phyloP scores from a whole-genome alignment of 2,329 filamentous ascomycete species.

The Dothidotthia symphoricarpi region DNA sequence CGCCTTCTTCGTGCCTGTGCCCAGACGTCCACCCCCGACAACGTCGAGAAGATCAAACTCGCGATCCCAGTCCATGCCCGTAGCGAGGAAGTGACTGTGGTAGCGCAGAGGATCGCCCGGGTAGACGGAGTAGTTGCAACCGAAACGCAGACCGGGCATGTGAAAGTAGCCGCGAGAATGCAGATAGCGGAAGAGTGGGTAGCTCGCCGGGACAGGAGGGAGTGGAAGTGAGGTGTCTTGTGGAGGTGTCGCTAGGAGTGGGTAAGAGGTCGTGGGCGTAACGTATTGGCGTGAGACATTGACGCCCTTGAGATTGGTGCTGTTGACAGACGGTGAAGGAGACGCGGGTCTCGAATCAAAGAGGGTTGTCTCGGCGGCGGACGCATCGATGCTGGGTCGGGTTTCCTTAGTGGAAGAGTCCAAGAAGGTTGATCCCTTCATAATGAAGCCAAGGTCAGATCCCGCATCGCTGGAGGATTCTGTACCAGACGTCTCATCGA shows the following conservation, averaged over 20 bases:
- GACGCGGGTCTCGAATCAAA: slow-evolving; percentile 22
- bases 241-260: slow-evolving; percentile 28
- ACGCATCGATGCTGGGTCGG: neutral
- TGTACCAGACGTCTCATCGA: slow-evolving; percentile 13
- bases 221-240: slow-evolving; percentile 22
- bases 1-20: slow-evolving; percentile 94
- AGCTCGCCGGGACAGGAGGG: slow-evolving; percentile 47
- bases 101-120: slow-evolving; percentile 92
- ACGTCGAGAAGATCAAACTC: slow-evolving; percentile 81
- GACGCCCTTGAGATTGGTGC: slow-evolving; percentile 11
- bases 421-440: slow-evolving; percentile 26
- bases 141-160: slow-evolving; percentile 89
- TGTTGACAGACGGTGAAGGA: slow-evolving; percentile 9
- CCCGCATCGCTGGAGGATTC: slow-evolving; percentile 9
- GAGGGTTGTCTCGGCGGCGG: slow-evolving; percentile 17
- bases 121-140: slow-evolving; percentile 91
- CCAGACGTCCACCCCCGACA: slow-evolving; percentile 80
- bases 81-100: slow-evolving; percentile 89
- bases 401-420: slow-evolving; percentile 3
- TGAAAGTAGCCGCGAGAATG: slow-evolving; percentile 80
- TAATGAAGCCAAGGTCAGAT: slow-evolving; percentile 25
- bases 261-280: slow-evolving; percentile 49
- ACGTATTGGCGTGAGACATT: slow-evolving; percentile 35
- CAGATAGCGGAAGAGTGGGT: slow-evolving; percentile 76
- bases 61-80: slow-evolving; percentile 83